Evolutionary conservation across 73 alveolate species (phyloP).

Genomic region (Paramecium primaurelia): DNA sequence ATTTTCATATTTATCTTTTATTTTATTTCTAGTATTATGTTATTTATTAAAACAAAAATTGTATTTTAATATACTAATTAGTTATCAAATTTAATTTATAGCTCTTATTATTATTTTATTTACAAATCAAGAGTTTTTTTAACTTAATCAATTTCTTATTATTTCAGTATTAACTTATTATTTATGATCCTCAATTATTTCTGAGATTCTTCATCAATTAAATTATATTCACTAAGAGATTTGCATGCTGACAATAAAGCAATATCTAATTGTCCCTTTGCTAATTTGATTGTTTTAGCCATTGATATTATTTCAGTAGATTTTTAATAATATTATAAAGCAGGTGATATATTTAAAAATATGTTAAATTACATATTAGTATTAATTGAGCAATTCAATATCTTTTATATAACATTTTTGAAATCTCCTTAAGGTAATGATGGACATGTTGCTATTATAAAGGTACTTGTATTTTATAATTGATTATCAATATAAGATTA

Average conservation of each 20-base stretch:
- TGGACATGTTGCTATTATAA: background rate
- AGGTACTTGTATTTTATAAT: background rate
- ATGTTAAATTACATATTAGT: background rate
- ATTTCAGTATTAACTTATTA: background rate
- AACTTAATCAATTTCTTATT: background rate
- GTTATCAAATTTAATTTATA: background rate
- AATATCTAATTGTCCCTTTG: background rate
- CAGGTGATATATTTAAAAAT: background rate
- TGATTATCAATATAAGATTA: background rate
- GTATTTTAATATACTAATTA: background rate
- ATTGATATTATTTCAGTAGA: background rate
- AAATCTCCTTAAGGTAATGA: constrained; percentile 23
- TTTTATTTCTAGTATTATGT: background rate
- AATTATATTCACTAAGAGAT: background rate
- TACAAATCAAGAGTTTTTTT: background rate
- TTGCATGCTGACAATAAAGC: background rate
- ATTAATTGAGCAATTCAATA: background rate
- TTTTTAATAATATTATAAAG: constrained; percentile 9
- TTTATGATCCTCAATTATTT: background rate
- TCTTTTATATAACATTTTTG: background rate
- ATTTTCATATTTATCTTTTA: background rate
- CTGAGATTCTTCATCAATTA: background rate
- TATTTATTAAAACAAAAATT: background rate
- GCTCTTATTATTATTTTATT: background rate
- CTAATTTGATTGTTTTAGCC: background rate